Evolutionary conservation across 2,329 filamentous ascomycete genomes (phyloP).

Genomic region (Neospermospora avenae): DNA sequence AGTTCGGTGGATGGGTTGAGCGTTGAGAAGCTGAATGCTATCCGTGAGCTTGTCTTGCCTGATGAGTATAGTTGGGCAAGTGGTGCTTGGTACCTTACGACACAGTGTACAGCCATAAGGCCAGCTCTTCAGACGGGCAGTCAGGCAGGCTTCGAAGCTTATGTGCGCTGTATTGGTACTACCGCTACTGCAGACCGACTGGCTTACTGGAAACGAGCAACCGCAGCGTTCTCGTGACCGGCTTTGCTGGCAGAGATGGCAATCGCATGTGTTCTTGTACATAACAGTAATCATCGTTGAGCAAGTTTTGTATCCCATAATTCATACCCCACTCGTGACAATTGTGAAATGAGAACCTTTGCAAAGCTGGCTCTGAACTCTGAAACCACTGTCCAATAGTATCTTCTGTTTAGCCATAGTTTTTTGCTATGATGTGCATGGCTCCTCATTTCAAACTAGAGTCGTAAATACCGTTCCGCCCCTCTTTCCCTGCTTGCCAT

Average conservation of each 20-base stretch:
- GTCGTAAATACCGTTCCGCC: too few species aligned
- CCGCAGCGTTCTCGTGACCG: slow-evolving; percentile 35
- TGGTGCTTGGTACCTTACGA: slow-evolving; percentile 59
- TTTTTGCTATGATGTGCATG: too few species aligned
- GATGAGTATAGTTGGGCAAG: slow-evolving; percentile 53
- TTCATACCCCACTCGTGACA: too few species aligned
- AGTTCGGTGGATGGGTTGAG: slow-evolving; percentile 32
- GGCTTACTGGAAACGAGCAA: slow-evolving; percentile 48
- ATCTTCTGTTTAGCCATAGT: too few species aligned
- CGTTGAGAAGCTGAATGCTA: slow-evolving; percentile 38
- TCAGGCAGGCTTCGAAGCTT: slow-evolving; percentile 48
- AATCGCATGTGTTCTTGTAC: slow-evolving; percentile 1
- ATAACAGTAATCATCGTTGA: too few species aligned
- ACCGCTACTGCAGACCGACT: slow-evolving; percentile 44
- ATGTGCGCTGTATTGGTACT: slow-evolving; percentile 54
- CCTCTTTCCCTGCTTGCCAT: too few species aligned
- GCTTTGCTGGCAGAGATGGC: slow-evolving; percentile 13
- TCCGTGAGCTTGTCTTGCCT: slow-evolving; percentile 49
- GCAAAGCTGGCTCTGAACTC: too few species aligned
- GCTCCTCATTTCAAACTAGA: too few species aligned
- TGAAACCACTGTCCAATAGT: too few species aligned
- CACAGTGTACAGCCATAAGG: slow-evolving; percentile 49
- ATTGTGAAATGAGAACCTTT: neutral
- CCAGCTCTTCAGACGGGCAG: slow-evolving; percentile 41
- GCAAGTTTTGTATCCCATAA: too few species aligned